Base-by-base conservation (phyloP, 352 stramenopile species). In the Phytopythium sindhum region DNA sequence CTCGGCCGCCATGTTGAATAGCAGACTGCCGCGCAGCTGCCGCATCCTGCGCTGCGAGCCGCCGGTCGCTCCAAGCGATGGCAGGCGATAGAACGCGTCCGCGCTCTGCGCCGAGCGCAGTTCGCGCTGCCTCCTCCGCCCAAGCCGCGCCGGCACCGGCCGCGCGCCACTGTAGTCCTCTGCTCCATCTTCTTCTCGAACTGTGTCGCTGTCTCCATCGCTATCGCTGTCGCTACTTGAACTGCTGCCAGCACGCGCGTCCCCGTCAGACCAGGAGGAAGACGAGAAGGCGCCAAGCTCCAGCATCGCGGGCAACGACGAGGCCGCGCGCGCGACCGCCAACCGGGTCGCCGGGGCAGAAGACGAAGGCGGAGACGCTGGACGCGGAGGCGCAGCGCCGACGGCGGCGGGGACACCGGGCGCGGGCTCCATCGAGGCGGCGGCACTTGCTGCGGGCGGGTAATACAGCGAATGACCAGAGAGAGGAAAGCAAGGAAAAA, bases 291-390 rank as follows among this genome's bases (percentile, higher is more conserved):
- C 33, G 37, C 39, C 45, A 58, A 44, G 45, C 17, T 68, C 67
- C 39, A 64, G 54, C 11, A 65, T 39, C 24, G 39, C 42, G 28
- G 67, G 58, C 15, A 70, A 31, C 15, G 67, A 73, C 9, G 70
- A 65, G 1, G 54, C 42, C 11, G 65, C 67, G 21, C 60, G 31
- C 17, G 51, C 54, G 31, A 68, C 57, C 23, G 33, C 15, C 60
- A 39, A 35, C 4, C n/a, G 55, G n/a, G 35, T 2, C 28, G 0
- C 51, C 17, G 17, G 12, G 0, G 24, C 24, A 10, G 24, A 6
- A 29, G 47, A 33, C 47, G 47, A 17, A 15, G 51, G 51, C 15
- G 17, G 51, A 19, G 51, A 21, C 51, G 51, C 4, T 42, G 51
- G 51, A 4, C 5, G 11, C 9, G 51, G 51, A n/a, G 29, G 8